Evolutionary conservation across 345 rosid species (phyloP).

Genomic region (Triadica sebifera): DNA sequence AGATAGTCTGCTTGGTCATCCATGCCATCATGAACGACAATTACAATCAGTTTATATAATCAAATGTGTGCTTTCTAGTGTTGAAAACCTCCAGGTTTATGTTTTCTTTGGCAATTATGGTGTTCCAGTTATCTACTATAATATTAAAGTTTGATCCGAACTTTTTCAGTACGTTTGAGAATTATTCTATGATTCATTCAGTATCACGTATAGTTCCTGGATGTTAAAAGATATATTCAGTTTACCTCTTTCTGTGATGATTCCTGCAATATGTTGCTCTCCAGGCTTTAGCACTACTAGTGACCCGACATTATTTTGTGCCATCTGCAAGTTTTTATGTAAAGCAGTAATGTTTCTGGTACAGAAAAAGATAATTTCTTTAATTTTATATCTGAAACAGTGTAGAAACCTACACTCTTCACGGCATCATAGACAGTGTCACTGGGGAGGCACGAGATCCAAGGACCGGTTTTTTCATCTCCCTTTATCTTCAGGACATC

Average conservation of each 20-base stretch:
- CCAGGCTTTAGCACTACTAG: slow-evolving; percentile 84
- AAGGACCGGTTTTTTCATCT: slow-evolving; percentile 48
- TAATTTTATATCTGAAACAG: slow-evolving; percentile 1
- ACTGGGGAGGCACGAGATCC: slow-evolving; percentile 61
- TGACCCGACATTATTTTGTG: slow-evolving; percentile 79
- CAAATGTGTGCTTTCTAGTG: background rate
- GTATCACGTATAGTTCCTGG: no score
- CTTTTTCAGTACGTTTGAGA: no score
- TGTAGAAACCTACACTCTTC: slow-evolving; percentile 51
- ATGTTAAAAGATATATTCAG: no score
- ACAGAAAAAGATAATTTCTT: background rate
- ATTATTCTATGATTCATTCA: no score
- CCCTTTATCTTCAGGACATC: slow-evolving; percentile 70
- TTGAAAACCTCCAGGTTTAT: no score
- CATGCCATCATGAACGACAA: slow-evolving; percentile 13
- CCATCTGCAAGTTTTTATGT: slow-evolving; percentile 55
- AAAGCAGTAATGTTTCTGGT: background rate
- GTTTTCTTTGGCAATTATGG: background rate
- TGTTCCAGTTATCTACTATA: background rate
- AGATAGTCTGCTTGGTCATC: slow-evolving; percentile 58
- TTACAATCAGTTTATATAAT: background rate
- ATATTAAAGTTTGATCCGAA: background rate
- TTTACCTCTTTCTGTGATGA: slow-evolving; percentile 86
- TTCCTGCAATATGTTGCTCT: slow-evolving; percentile 71
- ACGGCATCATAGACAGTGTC: slow-evolving; percentile 74